Percentiles rank a stretch among this genome's conserved stretches.
Conservation (phyloP, 2,329 filamentous ascomycete genomes). For the Fusarium sp. region DNA sequence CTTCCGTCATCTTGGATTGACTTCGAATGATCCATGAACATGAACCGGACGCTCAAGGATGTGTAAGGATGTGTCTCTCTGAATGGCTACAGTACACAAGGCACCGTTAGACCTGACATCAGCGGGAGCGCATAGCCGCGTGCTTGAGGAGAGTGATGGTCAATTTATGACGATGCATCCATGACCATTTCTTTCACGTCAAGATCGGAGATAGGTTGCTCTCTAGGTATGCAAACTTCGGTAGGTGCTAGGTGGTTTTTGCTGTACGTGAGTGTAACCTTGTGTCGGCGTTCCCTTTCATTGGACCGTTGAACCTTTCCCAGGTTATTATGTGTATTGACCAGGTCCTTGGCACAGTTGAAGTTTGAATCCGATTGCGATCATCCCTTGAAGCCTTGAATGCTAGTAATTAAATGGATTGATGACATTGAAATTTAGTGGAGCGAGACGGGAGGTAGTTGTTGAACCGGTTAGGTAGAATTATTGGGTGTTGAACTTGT, state of each 20-base stretch:
- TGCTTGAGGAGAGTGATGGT: conserved; percentile 15
- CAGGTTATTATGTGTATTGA: too few species aligned
- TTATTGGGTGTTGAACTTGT: too few species aligned
- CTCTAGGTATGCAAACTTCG: background rate
- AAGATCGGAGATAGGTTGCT: background rate
- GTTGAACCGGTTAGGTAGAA: too few species aligned
- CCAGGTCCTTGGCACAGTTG: background rate
- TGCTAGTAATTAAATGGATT: too few species aligned
- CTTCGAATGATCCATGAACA: conserved; percentile 1
- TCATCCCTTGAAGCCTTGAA: background rate
- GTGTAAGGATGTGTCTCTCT: background rate
- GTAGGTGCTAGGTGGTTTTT: too few species aligned
- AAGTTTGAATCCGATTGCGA: background rate
- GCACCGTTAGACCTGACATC: conserved; percentile 9
- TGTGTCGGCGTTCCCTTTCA: background rate
- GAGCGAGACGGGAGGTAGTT: background rate
- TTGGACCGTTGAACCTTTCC: background rate
- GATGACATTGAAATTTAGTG: background rate
- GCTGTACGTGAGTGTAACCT: background rate
- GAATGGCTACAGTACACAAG: background rate
- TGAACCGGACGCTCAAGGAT: background rate
- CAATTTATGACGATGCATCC: background rate
- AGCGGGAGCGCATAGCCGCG: conserved; percentile 21
- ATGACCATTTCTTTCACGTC: conserved; percentile 13
- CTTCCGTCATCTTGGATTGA: background rate